Evolutionary conservation across 106 monocot species (phyloP).

Genomic region (Platanthera guangdongensis): DNA sequence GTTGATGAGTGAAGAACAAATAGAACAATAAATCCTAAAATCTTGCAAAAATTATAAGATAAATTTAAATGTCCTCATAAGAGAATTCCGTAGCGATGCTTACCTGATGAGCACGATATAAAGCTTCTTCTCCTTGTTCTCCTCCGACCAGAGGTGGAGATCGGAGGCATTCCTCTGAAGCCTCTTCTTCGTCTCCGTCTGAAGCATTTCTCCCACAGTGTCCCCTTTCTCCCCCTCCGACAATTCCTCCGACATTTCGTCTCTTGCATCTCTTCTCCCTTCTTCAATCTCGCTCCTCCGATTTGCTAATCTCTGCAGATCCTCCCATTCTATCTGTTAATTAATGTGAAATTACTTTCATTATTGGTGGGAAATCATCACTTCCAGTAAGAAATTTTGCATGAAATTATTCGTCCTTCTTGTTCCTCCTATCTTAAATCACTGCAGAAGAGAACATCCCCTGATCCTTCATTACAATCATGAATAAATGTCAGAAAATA

Average conservation of each 20-base stretch:
- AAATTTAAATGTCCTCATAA: neutral
- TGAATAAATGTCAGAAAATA: too few species aligned
- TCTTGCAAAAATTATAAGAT: too few species aligned
- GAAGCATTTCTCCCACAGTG: constrained; percentile 32
- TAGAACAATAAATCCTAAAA: too few species aligned
- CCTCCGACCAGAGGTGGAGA: constrained; percentile 64
- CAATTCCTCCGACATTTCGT: constrained; percentile 80
- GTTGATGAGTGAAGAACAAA: neutral
- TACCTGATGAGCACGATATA: constrained; percentile 91
- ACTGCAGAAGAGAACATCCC: too few species aligned
- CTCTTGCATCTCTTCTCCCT: constrained; percentile 58
- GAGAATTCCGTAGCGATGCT: neutral
- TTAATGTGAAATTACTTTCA: too few species aligned
- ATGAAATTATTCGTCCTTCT: too few species aligned
- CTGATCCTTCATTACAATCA: too few species aligned
- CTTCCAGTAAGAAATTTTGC: too few species aligned
- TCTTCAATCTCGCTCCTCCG: constrained; percentile 65
- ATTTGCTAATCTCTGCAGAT: constrained; percentile 44
- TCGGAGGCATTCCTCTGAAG: constrained; percentile 62
- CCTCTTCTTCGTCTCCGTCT: constrained; percentile 36
- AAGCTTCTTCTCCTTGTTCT: constrained; percentile 78
- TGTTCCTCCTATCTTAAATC: too few species aligned
- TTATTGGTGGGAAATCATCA: too few species aligned
- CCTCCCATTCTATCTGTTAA: constrained; percentile 80
- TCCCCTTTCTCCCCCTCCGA: constrained; percentile 86